Conservation (phyloP, 2,329 filamentous ascomycete genomes). For the Xylariaceae sp. region DNA sequence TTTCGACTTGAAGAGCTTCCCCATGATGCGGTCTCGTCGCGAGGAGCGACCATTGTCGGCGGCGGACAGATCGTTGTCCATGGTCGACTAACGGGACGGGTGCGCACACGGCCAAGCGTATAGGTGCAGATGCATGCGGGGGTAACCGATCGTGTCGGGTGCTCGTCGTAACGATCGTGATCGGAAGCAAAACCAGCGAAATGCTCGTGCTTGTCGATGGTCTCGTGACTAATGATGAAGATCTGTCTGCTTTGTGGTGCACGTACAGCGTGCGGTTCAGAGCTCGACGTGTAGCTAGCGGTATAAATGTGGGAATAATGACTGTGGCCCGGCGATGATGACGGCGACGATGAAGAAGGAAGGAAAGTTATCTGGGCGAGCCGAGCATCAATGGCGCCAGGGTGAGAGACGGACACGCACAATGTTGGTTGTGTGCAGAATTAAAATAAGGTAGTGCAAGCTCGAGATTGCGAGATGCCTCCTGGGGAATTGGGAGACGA, state of each 20-base stretch:
- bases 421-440: conserved; percentile 4
- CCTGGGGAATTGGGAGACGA: conserved; percentile 3
- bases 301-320: neutral
- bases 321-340: neutral
- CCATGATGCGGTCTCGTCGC: conserved; percentile 49
- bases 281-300: conserved; percentile 1
- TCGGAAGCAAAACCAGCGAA: neutral
- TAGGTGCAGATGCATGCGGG: conserved; percentile 7
- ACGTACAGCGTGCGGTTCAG: neutral
- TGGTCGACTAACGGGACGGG: conserved; percentile 12
- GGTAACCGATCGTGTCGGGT: neutral
- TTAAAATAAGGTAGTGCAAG: neutral
- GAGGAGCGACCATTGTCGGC: conserved; percentile 27
- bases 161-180: neutral
- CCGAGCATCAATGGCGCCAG: neutral
- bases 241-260: neutral
- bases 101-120: conserved; percentile 8
- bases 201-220: conserved; percentile 5
- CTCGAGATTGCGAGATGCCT: conserved; percentile 1
- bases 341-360: neutral
- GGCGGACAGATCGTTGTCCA: conserved; percentile 29
- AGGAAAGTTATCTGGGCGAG: neutral
- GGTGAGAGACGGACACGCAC: neutral
- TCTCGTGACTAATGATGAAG: conserved; percentile 3
- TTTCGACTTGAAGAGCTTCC: conserved; percentile 50